These are phyloP conservation scores for Claviceps purpurea DNA, from an alignment of 2,329 filamentous ascomycete genomes.

Conservation along the genomic window DNA sequence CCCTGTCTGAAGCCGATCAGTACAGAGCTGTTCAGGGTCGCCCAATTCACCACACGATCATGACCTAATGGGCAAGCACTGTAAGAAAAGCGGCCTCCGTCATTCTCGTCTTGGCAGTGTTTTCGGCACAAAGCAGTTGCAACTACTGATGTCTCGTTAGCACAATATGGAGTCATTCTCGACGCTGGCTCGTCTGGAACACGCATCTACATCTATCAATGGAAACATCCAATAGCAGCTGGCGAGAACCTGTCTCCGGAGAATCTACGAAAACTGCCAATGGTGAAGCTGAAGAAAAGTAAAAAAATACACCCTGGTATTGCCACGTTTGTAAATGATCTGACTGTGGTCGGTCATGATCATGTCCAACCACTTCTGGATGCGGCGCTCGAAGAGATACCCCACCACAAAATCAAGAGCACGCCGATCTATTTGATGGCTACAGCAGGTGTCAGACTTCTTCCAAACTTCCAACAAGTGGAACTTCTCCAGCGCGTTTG, in stretches of 20 bases:
- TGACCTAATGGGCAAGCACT: slow-evolving; percentile 17
- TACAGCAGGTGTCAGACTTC: slow-evolving; percentile 84
- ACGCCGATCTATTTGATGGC: slow-evolving; percentile 93
- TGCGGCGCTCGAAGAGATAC: slow-evolving; percentile 69
- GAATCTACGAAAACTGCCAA: slow-evolving; percentile 53
- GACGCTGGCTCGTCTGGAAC: slow-evolving; percentile 97
- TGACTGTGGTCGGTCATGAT: slow-evolving; percentile 63
- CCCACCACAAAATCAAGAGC: slow-evolving; percentile 58
- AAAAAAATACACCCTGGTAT: slow-evolving; percentile 92
- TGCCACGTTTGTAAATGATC: slow-evolving; percentile 73
- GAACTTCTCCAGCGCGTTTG: slow-evolving; percentile 68
- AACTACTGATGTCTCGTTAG: slow-evolving; percentile 18
- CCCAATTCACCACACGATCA: not conserved
- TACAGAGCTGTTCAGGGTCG: not conserved
- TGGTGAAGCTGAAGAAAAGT: slow-evolving; percentile 71
- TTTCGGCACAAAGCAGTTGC: not conserved
- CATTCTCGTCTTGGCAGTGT: not conserved
- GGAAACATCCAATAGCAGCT: slow-evolving; percentile 64
- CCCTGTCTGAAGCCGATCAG: not conserved
- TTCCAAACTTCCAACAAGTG: slow-evolving; percentile 59
- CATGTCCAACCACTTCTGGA: slow-evolving; percentile 70
- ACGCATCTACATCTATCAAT: slow-evolving; percentile 85
- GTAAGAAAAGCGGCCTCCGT: slow-evolving; percentile 8
- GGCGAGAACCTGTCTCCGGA: slow-evolving; percentile 31
- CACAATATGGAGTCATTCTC: slow-evolving; percentile 82